Evolutionary conservation across 2,329 filamentous ascomycete genomes (phyloP).

Genomic region (Pseudogymnoascus sp.): DNA sequence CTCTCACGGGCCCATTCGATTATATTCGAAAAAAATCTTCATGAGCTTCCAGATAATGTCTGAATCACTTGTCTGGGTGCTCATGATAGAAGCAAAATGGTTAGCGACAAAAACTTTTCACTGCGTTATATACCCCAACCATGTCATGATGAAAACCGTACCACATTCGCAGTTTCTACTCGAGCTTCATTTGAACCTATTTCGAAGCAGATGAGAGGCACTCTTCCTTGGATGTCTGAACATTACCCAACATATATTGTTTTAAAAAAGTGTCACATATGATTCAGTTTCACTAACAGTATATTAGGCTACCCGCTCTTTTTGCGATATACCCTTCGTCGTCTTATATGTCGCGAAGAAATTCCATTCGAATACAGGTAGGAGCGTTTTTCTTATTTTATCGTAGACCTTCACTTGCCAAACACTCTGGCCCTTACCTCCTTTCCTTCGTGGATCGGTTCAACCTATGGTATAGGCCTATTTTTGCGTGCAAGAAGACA

Average conservation of each 20-base stretch:
- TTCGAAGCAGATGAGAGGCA: slow-evolving; percentile 59
- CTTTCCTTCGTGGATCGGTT: slow-evolving; percentile 36
- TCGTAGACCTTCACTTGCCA: slow-evolving; percentile 43
- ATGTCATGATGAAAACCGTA: slow-evolving; percentile 65
- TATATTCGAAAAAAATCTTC: not conserved
- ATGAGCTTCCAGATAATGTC: not conserved
- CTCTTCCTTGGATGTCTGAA: slow-evolving; percentile 75
- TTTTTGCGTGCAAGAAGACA: slow-evolving; percentile 77
- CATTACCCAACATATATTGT: slow-evolving; percentile 8
- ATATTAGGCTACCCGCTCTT: not conserved
- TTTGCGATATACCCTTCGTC: not conserved
- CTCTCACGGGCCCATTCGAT: not conserved
- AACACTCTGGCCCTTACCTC: slow-evolving; percentile 76
- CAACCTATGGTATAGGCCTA: slow-evolving; percentile 65
- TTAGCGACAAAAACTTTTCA: slow-evolving; percentile 14
- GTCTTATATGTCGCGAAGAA: not conserved
- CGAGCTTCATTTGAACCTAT: slow-evolving; percentile 61
- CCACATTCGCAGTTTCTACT: slow-evolving; percentile 87
- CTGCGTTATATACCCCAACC: slow-evolving; percentile 10
- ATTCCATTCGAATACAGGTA: not conserved
- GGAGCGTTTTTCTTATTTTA: not conserved
- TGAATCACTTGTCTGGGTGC: not conserved
- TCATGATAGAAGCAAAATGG: slow-evolving; percentile 14
- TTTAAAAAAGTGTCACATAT: not conserved
- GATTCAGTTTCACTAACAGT: not conserved